Percentiles rank a stretch among this genome's conserved stretches.
These are phyloP conservation scores for Ascochyta clinopodiicola DNA, from an alignment of 2,329 filamentous ascomycete genomes.

Conservation along the genomic window DNA sequence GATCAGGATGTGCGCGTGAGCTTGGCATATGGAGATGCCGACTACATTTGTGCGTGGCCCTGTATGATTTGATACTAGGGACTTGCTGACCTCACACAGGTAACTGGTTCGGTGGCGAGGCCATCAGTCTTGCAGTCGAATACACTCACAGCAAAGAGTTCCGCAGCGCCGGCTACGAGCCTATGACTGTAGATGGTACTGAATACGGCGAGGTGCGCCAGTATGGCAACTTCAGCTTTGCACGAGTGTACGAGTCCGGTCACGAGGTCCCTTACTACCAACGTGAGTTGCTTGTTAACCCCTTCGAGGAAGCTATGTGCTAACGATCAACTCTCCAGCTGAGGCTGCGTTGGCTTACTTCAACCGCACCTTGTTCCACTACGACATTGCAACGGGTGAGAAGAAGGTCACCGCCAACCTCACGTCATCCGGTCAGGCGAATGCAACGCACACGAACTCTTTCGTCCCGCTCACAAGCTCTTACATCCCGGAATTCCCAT, in stretches of 20 bases:
- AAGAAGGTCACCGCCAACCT: slow-evolving; percentile 43
- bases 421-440: slow-evolving; percentile 40
- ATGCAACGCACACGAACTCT: slow-evolving; percentile 50
- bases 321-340: slow-evolving; percentile 9
- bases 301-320: background rate
- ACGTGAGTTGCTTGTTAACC: slow-evolving; percentile 21
- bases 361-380: slow-evolving; percentile 46
- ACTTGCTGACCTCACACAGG: slow-evolving; percentile 18
- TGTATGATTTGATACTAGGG: slow-evolving; percentile 7
- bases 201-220: slow-evolving; percentile 73
- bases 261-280: slow-evolving; percentile 59
- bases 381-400: slow-evolving; percentile 46
- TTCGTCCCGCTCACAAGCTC: slow-evolving; percentile 43
- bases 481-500: slow-evolving; percentile 11
- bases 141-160: slow-evolving; percentile 63
- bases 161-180: slow-evolving; percentile 70
- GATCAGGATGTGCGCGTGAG: slow-evolving; percentile 48
- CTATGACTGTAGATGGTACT: slow-evolving; percentile 69
- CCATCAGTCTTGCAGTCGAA: slow-evolving; percentile 64
- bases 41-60: slow-evolving; percentile 46
- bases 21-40: slow-evolving; percentile 45
- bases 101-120: slow-evolving; percentile 69
- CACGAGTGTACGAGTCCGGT: slow-evolving; percentile 59
- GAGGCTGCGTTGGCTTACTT: slow-evolving; percentile 46
- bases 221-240: slow-evolving; percentile 69